Conservation (phyloP, 2,329 filamentous ascomycete genomes). For the Apiospora kogelbergensis region DNA sequence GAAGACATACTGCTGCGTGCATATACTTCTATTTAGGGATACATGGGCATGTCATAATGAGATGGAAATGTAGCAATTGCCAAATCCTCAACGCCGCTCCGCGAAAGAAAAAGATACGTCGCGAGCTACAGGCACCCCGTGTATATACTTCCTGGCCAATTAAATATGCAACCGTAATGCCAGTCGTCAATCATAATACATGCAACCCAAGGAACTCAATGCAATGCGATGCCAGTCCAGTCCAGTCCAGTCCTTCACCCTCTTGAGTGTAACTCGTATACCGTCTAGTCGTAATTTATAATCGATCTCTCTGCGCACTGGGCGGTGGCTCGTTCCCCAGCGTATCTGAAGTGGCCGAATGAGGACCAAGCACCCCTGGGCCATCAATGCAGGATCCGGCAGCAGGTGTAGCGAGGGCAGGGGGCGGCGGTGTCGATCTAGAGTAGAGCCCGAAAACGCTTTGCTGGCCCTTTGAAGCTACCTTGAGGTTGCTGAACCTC, state of each 20-base stretch:
- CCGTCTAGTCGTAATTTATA: background rate
- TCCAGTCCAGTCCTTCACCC: background rate
- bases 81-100: background rate
- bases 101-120: background rate
- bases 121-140: background rate
- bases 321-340: slow-evolving; percentile 12
- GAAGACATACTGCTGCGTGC: background rate
- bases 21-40: background rate
- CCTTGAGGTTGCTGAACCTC: slow-evolving; percentile 63
- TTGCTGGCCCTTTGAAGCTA: slow-evolving; percentile 61
- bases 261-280: background rate
- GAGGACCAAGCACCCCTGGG: background rate
- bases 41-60: background rate
- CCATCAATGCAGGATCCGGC: background rate
- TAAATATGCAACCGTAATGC: background rate
- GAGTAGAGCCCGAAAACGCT: slow-evolving; percentile 60
- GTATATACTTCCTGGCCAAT: background rate
- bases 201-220: background rate
- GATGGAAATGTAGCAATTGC: background rate
- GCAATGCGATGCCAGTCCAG: background rate
- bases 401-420: background rate
- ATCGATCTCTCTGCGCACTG: slow-evolving; percentile 10
- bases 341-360: background rate
- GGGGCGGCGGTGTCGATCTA: slow-evolving; percentile 22
- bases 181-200: background rate